Conservation (phyloP, 169 alveolate species). For the Neospora caninum region DNA sequence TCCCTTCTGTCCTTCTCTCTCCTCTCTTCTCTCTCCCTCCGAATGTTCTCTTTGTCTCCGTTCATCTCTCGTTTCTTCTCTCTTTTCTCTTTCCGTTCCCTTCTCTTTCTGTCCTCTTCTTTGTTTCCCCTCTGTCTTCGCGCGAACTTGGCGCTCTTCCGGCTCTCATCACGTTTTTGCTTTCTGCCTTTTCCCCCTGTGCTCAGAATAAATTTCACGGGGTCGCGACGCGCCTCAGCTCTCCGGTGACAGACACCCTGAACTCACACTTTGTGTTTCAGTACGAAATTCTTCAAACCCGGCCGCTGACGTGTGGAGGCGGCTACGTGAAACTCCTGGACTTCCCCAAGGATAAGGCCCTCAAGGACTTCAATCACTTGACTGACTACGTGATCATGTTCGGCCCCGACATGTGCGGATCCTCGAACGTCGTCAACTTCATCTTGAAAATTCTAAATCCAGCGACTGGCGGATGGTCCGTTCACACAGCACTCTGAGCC, state of each 20-base stretch:
- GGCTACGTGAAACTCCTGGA: slow-evolving; percentile 2
- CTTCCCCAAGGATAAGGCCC: not conserved
- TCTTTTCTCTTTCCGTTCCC: too few relatives aligned
- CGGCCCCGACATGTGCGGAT: slow-evolving; percentile 4
- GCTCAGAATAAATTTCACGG: not conserved
- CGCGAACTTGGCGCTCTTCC: too few relatives aligned
- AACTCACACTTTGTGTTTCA: not conserved
- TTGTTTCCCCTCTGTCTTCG: too few relatives aligned
- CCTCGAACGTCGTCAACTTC: not conserved
- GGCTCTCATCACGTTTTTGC: too few relatives aligned
- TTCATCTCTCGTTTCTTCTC: too few relatives aligned
- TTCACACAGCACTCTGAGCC: not conserved
- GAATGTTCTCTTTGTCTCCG: too few relatives aligned
- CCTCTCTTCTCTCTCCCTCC: too few relatives aligned
- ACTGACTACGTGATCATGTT: slow-evolving; percentile 18
- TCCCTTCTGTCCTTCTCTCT: too few relatives aligned
- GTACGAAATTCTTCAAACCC: not conserved
- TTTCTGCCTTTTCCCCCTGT: too few relatives aligned
- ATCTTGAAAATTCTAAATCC: not conserved
- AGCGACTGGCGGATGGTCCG: not conserved
- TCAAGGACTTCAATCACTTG: not conserved
- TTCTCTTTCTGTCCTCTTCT: too few relatives aligned
- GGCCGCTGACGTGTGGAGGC: slow-evolving; percentile 23
- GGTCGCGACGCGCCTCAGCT: not conserved
- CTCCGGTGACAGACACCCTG: not conserved